Evolutionary conservation across 2,329 filamentous ascomycete genomes (phyloP), one percentile per base, ranked within the genome.

Genomic region (Boeremia exigua): DNA sequence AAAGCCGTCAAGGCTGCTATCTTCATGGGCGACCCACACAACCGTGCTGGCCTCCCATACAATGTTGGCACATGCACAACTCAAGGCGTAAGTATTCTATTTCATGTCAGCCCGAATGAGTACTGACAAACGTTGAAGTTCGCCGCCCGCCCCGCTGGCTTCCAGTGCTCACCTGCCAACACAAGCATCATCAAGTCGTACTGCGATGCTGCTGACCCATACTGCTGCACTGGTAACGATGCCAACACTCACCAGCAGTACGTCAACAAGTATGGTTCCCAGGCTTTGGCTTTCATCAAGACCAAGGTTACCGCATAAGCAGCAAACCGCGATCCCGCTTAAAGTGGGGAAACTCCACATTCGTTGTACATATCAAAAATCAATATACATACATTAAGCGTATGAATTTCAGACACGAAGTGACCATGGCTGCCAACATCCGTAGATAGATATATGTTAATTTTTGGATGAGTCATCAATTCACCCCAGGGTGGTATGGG

Each of bases 181-280:
- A 78, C 78, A 32, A 79, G 73, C 68, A 85, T 84, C 65, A 84
- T 88, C 62, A 77, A 87, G 75, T 85, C 84, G 4, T 89, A 88
- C 78, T 89, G 87, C 71, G 86, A 89, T 63, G 75, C 81, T 4
- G 67, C 82, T 3, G 86, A 89, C 60, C 86, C 86, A 0, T 88
- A 86, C 75, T 89, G 87, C 80, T 89, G 85, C 74, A 86, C 82
- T 37, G 87, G 86, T 44, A 86, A 81, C 63, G 79, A 88, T 56
- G 78, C 80, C 25, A 81, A 82, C 63, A 79, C 82, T 6, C 86
- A 88, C 71, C 83, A 87, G 69, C 81, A 84, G 45, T 89, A 89
- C 56, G 85, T 83, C 2, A 75, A 69, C 58, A 83, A 84, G 63
- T 89, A 89, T 57, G 86, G 86, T 1, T 68, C 78, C 6, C 77